Evolutionary conservation across 2,329 filamentous ascomycete species (phyloP).

Genomic region (Blastomyces silverae): DNA sequence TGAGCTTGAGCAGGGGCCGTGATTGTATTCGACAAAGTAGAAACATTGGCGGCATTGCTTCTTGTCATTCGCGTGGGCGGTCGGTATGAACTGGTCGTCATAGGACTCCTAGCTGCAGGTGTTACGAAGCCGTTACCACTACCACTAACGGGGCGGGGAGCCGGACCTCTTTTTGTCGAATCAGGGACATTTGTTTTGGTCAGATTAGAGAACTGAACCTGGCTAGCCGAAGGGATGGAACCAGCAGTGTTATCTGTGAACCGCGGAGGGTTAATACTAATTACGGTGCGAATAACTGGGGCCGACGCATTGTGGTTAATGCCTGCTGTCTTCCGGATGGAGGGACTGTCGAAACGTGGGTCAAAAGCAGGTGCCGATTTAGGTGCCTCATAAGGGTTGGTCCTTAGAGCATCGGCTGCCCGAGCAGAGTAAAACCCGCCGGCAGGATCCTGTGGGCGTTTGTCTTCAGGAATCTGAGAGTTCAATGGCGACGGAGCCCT

Average conservation of each 20-base stretch:
- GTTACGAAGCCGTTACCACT: conserved; percentile 10
- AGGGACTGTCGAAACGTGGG: conserved; percentile 69
- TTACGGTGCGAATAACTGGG: conserved; percentile 52
- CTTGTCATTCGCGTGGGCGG: conserved; percentile 15
- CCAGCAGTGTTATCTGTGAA: conserved; percentile 17
- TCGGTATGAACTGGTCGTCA: conserved; percentile 23
- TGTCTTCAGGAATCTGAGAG: conserved; percentile 25
- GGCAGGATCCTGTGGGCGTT: conserved; percentile 33
- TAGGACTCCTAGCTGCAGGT: conserved; percentile 26
- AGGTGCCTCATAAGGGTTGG: conserved; percentile 42
- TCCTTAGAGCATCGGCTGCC: conserved; percentile 53
- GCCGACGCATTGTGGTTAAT: conserved; percentile 74
- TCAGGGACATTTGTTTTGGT: conserved; percentile 25
- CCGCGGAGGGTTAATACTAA: conserved; percentile 17
- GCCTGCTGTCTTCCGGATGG: conserved; percentile 80
- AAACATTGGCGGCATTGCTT: conserved; percentile 6
- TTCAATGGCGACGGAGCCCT: conserved; percentile 26
- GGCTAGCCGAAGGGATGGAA: conserved; percentile 12
- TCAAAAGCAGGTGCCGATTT: conserved; percentile 56
- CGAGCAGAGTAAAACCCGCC: conserved; percentile 65
- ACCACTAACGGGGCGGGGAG: neutral
- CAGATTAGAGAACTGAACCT: conserved; percentile 1
- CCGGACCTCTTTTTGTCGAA: conserved; percentile 11
- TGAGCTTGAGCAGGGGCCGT: conserved; percentile 5
- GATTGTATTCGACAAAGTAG: conserved; percentile 3